Base-by-base conservation (phyloP, 257 asterid species). In the Craterostigma plantagineum region DNA sequence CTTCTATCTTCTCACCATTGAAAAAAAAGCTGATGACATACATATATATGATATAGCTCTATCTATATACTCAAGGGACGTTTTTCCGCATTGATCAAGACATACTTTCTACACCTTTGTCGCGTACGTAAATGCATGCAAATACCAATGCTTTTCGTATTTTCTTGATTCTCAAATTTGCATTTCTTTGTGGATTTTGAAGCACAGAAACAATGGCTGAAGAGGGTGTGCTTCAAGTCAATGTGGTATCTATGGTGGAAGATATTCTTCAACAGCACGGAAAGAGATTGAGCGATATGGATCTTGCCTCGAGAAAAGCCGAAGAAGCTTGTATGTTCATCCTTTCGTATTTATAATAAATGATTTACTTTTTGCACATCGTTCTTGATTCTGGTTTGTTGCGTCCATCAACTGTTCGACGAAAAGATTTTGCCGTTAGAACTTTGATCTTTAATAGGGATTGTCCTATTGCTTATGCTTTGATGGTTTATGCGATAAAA, bases 261-360 rank as follows among this genome's bases (percentile, higher is more conserved):
- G 66, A 81, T 53, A 74, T 66, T 60, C 78, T 77, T 50, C 76
- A 74, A 40, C 78, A 75, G 67, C 65, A 73, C 11, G 85, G 73
- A 16, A 73, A 63, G 54, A 52, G 70, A 53, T 60, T 67, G 34
- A 45, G 54, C 55, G 83, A 75, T 50, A 56, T 66, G 56, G 92
- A 85, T 72, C 66, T 77, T 42, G 91, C 92, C 44, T 73, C 91
- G 10, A 72, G 91, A 54, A 81, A 54, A 54, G 77, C 77, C 7
- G 77, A 72, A 52, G 96, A 85, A 72, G 81, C 78, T 55, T 71
- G 96, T 85, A 81, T 37, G 71, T 47, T 56, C 13, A 8, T 14
- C 17, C 46, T 34, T 41, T 16, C 11, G 15, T 11, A 11, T 12
- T 15, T 16, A 11, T 39, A n/a, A n/a, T n/a, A n/a, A n/a, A n/a